Evolutionary conservation across 352 stramenopile genomes (phyloP).

Genomic region (Phytophthora pseudosyringae): DNA sequence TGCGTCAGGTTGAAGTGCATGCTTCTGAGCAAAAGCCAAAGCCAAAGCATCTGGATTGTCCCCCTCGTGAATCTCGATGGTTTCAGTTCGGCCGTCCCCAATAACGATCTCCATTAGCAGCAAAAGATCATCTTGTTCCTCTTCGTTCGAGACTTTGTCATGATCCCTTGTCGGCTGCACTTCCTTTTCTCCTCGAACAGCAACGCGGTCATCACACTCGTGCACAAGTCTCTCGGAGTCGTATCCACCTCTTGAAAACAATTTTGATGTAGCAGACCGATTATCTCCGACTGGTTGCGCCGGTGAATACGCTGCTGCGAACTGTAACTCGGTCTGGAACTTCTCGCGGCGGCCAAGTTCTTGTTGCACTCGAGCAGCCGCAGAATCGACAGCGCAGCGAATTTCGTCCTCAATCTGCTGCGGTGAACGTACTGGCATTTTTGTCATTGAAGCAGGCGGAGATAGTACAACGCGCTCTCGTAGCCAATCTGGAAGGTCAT

Average conservation of each 20-base stretch:
- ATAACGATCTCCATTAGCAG: slow-evolving; percentile 84
- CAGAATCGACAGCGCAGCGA: slow-evolving; percentile 57
- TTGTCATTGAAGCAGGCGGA: slow-evolving; percentile 19
- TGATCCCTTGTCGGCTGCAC: background rate
- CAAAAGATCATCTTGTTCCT: slow-evolving; percentile 48
- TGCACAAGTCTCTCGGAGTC: slow-evolving; percentile 2
- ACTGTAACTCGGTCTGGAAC: slow-evolving; percentile 46
- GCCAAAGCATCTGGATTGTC: slow-evolving; percentile 60
- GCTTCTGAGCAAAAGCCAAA: slow-evolving; percentile 52
- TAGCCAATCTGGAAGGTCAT: slow-evolving; percentile 41
- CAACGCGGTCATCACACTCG: slow-evolving; percentile 1
- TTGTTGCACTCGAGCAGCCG: slow-evolving; percentile 43
- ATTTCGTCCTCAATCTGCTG: slow-evolving; percentile 74
- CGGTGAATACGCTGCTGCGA: slow-evolving; percentile 19
- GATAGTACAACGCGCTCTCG: slow-evolving; percentile 15
- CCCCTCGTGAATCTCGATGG: slow-evolving; percentile 66
- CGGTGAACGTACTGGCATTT: slow-evolving; percentile 35
- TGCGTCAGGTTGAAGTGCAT: slow-evolving; percentile 57
- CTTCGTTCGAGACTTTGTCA: background rate
- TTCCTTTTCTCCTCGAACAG: slow-evolving; percentile 4
- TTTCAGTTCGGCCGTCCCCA: slow-evolving; percentile 67
- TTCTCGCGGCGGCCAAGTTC: slow-evolving; percentile 46
- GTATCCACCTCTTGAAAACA: slow-evolving; percentile 7
- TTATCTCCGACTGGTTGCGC: background rate
- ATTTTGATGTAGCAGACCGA: slow-evolving; percentile 14